Conservation (phyloP, 352 stramenopile species). For the Globisporangium paddicum region DNA sequence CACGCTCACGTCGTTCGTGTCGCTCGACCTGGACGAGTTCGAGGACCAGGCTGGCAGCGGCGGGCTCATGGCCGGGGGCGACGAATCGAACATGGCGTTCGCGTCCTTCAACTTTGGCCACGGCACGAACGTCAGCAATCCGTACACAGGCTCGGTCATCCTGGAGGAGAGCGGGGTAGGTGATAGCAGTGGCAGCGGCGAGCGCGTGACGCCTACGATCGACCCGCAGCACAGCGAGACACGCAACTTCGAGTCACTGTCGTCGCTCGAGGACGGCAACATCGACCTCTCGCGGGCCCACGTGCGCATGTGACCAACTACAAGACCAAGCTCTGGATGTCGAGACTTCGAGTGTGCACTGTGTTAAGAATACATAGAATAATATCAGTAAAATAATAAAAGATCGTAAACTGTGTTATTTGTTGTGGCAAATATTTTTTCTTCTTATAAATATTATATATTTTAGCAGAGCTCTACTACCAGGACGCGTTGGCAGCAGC, state of each 20-base stretch:
- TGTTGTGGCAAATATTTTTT: too few relatives aligned
- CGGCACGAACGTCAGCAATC: slow-evolving; percentile 11
- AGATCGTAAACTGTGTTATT: too few relatives aligned
- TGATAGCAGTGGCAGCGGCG: not conserved
- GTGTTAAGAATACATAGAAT: too few relatives aligned
- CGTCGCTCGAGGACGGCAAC: slow-evolving; percentile 26
- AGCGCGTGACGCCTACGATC: slow-evolving; percentile 13
- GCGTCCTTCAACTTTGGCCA: slow-evolving; percentile 18
- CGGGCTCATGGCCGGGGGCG: too few relatives aligned
- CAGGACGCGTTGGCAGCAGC: slow-evolving; percentile 7
- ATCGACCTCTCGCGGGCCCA: slow-evolving; percentile 23
- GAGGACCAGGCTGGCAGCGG: not conserved
- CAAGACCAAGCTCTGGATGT: too few relatives aligned
- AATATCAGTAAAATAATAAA: too few relatives aligned
- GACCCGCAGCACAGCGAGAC: slow-evolving; percentile 17
- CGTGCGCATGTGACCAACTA: slow-evolving; percentile 27
- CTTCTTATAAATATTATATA: too few relatives aligned
- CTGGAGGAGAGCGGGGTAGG: slow-evolving; percentile 14
- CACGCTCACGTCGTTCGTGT: slow-evolving; percentile 20
- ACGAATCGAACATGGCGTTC: slow-evolving; percentile 16
- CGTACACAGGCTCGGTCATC: slow-evolving; percentile 15
- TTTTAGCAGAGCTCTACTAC: slow-evolving; percentile 4
- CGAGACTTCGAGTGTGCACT: too few relatives aligned
- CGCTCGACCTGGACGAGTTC: slow-evolving; percentile 13
- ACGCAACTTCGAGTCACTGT: slow-evolving; percentile 40